Percentiles rank a stretch among this genome's conserved stretches.
phyloP scores from a whole-genome alignment of 805 yeast genomes.

The Metschnikowia similis region DNA sequence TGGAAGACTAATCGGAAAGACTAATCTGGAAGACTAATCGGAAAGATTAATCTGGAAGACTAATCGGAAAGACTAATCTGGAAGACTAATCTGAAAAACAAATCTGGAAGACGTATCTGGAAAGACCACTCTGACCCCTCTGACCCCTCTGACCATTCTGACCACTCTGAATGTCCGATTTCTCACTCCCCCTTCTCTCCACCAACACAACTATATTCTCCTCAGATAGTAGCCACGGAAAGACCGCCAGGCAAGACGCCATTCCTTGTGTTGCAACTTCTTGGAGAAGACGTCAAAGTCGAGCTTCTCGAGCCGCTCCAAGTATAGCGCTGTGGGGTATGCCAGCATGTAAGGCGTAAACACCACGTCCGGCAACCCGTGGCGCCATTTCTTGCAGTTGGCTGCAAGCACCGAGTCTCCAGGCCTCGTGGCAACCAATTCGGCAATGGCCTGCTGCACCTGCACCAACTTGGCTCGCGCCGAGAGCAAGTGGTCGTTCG shows the following conservation, averaged over 20 bases:
- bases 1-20: too few relatives aligned
- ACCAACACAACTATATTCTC: background rate
- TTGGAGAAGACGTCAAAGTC: slow-evolving; percentile 59
- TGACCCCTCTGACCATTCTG: too few relatives aligned
- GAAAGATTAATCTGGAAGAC: too few relatives aligned
- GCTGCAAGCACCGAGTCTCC: slow-evolving; percentile 22
- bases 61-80: too few relatives aligned
- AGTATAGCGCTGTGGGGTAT: slow-evolving; percentile 60
- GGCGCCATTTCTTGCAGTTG: slow-evolving; percentile 36
- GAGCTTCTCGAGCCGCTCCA: slow-evolving; percentile 53
- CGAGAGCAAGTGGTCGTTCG: slow-evolving; percentile 75
- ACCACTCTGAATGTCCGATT: too few relatives aligned
- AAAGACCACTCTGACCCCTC: too few relatives aligned
- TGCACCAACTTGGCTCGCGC: slow-evolving; percentile 53
- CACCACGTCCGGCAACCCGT: slow-evolving; percentile 56
- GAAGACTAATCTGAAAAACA: too few relatives aligned
- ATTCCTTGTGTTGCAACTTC: slow-evolving; percentile 47
- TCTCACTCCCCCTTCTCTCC: background rate
- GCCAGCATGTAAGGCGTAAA: slow-evolving; percentile 66
- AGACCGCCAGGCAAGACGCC: slow-evolving; percentile 62
- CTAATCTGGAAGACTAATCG: too few relatives aligned
- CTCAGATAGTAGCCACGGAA: slow-evolving; percentile 45
- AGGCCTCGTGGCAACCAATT: slow-evolving; percentile 21
- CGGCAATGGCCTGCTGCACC: slow-evolving; percentile 33
- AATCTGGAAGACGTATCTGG: too few relatives aligned